Conservation (phyloP, 2,329 filamentous ascomycete genomes). For the Magnaporthiopsis rhizophila region DNA sequence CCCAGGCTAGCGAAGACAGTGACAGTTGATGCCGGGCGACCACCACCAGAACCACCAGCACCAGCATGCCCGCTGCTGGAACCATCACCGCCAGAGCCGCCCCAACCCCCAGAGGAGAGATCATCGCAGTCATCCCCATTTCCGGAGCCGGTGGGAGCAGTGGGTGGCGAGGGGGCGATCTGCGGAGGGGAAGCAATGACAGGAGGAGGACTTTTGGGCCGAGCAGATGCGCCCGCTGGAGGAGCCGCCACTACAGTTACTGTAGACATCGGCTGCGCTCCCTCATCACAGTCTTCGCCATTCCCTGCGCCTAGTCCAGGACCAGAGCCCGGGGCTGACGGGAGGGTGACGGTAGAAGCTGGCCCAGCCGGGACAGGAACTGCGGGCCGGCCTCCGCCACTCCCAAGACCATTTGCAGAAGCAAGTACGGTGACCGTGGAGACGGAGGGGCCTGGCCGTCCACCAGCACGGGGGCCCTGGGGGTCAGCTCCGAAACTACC, state of each 20-base stretch:
- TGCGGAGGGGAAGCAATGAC: neutral
- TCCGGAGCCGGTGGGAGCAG: neutral
- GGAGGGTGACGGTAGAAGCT: neutral
- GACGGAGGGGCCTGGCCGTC: neutral
- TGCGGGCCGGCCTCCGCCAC: neutral
- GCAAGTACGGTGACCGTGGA: constrained; percentile 9
- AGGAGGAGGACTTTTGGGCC: neutral
- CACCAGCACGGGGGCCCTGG: neutral
- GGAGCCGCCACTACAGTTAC: constrained; percentile 5
- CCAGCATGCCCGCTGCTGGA: neutral
- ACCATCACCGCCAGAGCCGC: constrained; percentile 2
- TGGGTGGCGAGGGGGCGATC: no score
- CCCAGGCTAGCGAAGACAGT: neutral
- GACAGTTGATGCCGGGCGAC: neutral
- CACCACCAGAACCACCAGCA: neutral
- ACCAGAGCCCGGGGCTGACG: neutral
- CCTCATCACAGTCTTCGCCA: constrained; percentile 3
- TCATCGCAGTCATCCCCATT: constrained; percentile 1
- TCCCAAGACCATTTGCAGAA: neutral
- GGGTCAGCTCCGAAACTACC: constrained; percentile 7
- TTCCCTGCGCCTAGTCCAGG: neutral
- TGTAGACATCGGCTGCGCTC: neutral
- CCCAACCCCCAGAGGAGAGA: neutral
- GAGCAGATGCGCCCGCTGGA: neutral
- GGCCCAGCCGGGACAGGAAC: neutral